A percentile compares a stretch with the other conserved stretches of the same genome.
phyloP scores from a whole-genome alignment of 2,329 filamentous ascomycete species.

The Xylariales sp. region DNA sequence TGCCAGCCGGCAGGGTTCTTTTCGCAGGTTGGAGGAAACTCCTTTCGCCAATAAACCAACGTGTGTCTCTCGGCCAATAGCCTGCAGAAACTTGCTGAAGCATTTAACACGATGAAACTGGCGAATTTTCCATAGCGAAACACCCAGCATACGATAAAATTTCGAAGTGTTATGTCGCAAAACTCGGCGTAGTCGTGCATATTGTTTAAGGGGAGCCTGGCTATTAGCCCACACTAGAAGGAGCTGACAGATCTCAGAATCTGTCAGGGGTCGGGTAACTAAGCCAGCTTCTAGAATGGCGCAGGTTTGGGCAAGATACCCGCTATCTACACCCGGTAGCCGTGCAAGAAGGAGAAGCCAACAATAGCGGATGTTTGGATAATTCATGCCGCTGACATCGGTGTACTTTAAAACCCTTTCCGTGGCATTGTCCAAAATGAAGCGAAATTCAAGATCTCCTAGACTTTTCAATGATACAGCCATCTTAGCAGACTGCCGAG shows the following conservation, averaged over 20 bases:
- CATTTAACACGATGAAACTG: slow-evolving; percentile 39
- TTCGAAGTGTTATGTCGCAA: slow-evolving; percentile 11
- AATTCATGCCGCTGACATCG: slow-evolving; percentile 26
- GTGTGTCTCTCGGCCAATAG: slow-evolving; percentile 44
- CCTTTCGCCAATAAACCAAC: slow-evolving; percentile 39
- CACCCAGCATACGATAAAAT: slow-evolving; percentile 35
- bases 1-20: slow-evolving; percentile 35
- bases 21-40: slow-evolving; percentile 30
- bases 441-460: slow-evolving; percentile 32
- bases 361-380: slow-evolving; percentile 36
- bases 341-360: slow-evolving; percentile 48
- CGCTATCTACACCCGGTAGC: slow-evolving; percentile 40
- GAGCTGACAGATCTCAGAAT: slow-evolving; percentile 43
- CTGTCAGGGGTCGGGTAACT: slow-evolving; percentile 34
- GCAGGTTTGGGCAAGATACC: slow-evolving; percentile 40
- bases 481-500: slow-evolving; percentile 45
- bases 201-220: slow-evolving; percentile 32
- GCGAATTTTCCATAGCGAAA: slow-evolving; percentile 40
- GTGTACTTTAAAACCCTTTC: slow-evolving; percentile 34
- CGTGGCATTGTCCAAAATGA: slow-evolving; percentile 41
- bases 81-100: slow-evolving; percentile 42
- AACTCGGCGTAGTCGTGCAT: slow-evolving; percentile 13
- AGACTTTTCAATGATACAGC: slow-evolving; percentile 38
- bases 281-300: slow-evolving; percentile 41
- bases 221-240: slow-evolving; percentile 41